phyloP scores from a whole-genome alignment of 2,329 filamentous ascomycete genomes.

The Cladosporium cucumerinum region DNA sequence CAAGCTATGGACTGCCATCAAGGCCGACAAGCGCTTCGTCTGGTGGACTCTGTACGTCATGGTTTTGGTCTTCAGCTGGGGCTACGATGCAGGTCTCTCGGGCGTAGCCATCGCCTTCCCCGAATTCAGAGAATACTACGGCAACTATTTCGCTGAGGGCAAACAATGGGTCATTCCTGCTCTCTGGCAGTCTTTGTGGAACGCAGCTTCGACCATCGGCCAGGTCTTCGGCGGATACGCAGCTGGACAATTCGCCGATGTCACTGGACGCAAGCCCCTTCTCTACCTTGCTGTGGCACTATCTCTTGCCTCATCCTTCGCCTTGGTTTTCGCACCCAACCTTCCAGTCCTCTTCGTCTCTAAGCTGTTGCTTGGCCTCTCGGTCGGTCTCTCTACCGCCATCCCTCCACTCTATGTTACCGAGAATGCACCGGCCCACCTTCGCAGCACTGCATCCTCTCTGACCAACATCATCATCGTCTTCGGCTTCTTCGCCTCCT shows the following conservation, averaged over 20 bases:
- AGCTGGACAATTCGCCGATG: slow-evolving; percentile 29
- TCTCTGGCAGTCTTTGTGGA: slow-evolving; percentile 40
- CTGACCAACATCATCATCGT: slow-evolving; percentile 30
- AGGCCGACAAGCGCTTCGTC: slow-evolving; percentile 26
- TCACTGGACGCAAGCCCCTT: slow-evolving; percentile 24
- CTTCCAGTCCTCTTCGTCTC: slow-evolving; percentile 31
- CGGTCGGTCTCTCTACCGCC: slow-evolving; percentile 27
- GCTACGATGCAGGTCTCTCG: slow-evolving; percentile 38
- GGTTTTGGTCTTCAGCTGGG: slow-evolving; percentile 37
- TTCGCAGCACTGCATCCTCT: slow-evolving; percentile 26
- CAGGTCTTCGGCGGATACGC: slow-evolving; percentile 27
- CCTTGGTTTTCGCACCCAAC: slow-evolving; percentile 29
- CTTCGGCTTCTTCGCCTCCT: slow-evolving; percentile 28
- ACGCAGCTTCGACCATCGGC: slow-evolving; percentile 38
- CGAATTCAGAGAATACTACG: slow-evolving; percentile 36
- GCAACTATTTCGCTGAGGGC: slow-evolving; percentile 33
- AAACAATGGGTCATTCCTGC: slow-evolving; percentile 35
- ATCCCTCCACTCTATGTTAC: slow-evolving; percentile 28
- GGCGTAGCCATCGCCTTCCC: slow-evolving; percentile 38
- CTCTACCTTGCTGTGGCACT: slow-evolving; percentile 25
- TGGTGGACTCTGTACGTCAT: slow-evolving; percentile 27
- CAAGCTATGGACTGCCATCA: slow-evolving; percentile 27
- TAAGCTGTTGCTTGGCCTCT: slow-evolving; percentile 26
- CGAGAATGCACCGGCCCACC: slow-evolving; percentile 26
- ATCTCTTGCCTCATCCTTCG: slow-evolving; percentile 26